Conservation (phyloP, 2,329 filamentous ascomycete species). For the Penicillium verrucosum region DNA sequence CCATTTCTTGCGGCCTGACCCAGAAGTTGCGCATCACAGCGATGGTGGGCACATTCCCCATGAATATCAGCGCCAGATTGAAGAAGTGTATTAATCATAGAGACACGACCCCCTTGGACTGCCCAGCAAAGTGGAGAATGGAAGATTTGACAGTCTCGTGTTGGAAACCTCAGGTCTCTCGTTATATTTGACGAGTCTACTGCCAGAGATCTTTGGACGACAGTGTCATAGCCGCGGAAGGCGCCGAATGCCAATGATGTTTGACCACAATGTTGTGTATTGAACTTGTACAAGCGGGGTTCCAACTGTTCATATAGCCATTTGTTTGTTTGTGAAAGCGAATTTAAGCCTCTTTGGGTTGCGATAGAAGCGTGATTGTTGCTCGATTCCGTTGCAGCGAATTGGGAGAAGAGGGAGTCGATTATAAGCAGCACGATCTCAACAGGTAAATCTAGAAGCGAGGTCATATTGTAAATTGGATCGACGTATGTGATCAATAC, state of each 20-base stretch:
- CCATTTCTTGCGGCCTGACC: no score
- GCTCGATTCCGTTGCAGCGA: neutral
- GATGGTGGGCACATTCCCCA: no score
- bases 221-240: neutral
- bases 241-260: conserved; percentile 1
- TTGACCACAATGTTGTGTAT: neutral
- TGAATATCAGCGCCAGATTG: neutral
- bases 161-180: neutral
- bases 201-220: neutral
- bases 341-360: neutral
- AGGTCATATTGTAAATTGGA: neutral
- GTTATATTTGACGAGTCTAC: neutral
- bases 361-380: neutral
- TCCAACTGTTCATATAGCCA: neutral
- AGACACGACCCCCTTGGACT: neutral
- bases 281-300: neutral
- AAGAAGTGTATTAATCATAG: neutral
- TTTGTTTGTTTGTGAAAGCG: neutral
- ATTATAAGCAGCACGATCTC: neutral
- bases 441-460: neutral
- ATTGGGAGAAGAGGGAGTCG: neutral
- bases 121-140: conserved; percentile 3
- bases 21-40: no score
- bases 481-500: neutral
- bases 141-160: neutral